These are phyloP conservation scores for Polytrichum commune DNA, from an alignment of 225 moss, liverwort and hornwort species.

Conservation along the genomic window DNA sequence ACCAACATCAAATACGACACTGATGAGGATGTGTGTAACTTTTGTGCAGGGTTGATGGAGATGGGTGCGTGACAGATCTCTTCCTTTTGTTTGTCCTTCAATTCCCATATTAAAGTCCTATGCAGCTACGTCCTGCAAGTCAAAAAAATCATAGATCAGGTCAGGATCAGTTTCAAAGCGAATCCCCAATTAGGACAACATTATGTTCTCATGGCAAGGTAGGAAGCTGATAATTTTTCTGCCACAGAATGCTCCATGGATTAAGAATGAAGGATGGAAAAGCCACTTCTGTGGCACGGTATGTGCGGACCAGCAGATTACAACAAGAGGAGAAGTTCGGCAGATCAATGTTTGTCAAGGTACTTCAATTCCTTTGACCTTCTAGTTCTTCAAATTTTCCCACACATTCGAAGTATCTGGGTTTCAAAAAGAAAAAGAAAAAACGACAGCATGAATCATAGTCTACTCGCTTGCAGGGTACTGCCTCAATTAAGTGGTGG, in stretches of 20 bases:
- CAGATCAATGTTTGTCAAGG: not conserved
- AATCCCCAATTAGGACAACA: not conserved
- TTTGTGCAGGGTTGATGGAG: constrained; percentile 36
- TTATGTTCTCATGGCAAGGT: not conserved
- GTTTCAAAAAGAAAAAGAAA: not conserved
- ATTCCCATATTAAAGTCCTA: not conserved
- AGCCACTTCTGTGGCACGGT: constrained; percentile 52
- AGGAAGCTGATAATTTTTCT: not conserved
- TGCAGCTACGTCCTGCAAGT: not conserved
- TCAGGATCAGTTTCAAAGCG: not conserved
- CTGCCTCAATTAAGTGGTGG: too few species aligned
- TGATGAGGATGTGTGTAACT: not conserved
- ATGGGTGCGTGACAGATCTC: constrained; percentile 10
- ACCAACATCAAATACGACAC: not conserved
- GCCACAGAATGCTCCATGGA: constrained; percentile 59
- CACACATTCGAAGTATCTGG: not conserved
- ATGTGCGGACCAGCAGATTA: constrained; percentile 46
- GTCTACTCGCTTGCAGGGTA: not conserved
- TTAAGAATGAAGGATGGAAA: constrained; percentile 54
- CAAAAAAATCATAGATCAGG: not conserved
- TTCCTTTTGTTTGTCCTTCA: not conserved
- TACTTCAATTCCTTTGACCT: not conserved
- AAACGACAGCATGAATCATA: not conserved
- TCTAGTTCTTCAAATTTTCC: not conserved
- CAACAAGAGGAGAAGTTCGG: constrained; percentile 47